A percentile compares a stretch with the other conserved stretches of the same genome.
These are phyloP conservation scores for Nemania abortiva DNA, from an alignment of 2,329 filamentous ascomycete species.

Conservation along the genomic window DNA sequence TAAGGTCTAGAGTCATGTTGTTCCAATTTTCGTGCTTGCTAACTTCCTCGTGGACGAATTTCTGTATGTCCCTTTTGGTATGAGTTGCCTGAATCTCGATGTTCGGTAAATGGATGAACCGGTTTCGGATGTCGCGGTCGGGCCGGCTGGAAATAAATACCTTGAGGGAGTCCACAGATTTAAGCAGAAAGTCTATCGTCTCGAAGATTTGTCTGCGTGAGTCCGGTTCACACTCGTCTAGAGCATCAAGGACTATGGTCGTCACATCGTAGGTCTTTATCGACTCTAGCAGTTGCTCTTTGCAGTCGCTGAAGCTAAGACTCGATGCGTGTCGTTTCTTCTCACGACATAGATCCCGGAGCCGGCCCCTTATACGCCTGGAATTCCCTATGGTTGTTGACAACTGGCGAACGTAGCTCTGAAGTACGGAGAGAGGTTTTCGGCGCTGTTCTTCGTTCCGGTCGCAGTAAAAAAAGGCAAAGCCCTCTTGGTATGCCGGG, in stretches of 20 bases:
- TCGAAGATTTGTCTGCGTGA: slow-evolving; percentile 18
- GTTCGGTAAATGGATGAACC: slow-evolving; percentile 1
- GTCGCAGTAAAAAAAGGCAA: slow-evolving; percentile 32
- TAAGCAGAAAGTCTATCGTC: slow-evolving; percentile 14
- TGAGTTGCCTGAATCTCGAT: slow-evolving; percentile 28
- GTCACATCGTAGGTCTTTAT: slow-evolving; percentile 18
- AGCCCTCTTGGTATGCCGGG: slow-evolving; percentile 4
- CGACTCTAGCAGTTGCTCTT: slow-evolving; percentile 21
- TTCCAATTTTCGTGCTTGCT: slow-evolving; percentile 8
- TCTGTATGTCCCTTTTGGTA: slow-evolving; percentile 27
- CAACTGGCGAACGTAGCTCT: slow-evolving; percentile 28
- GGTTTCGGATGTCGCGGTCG: slow-evolving; percentile 27
- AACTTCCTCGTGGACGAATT: slow-evolving; percentile 8
- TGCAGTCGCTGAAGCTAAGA: slow-evolving; percentile 17
- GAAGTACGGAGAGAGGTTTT: slow-evolving; percentile 18
- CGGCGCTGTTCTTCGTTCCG: slow-evolving; percentile 21
- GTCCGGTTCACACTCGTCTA: slow-evolving; percentile 26
- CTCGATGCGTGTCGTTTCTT: not conserved
- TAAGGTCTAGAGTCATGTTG: not conserved
- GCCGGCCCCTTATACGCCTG: slow-evolving; percentile 1
- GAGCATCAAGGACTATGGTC: slow-evolving; percentile 27
- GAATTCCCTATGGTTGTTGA: slow-evolving; percentile 10
- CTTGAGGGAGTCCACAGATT: not conserved
- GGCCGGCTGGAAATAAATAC: slow-evolving; percentile 34
- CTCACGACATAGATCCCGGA: not conserved